Evolutionary conservation across 176 grass and related monocot species (phyloP).

Genomic region (Rhynchospora breviuscula): DNA sequence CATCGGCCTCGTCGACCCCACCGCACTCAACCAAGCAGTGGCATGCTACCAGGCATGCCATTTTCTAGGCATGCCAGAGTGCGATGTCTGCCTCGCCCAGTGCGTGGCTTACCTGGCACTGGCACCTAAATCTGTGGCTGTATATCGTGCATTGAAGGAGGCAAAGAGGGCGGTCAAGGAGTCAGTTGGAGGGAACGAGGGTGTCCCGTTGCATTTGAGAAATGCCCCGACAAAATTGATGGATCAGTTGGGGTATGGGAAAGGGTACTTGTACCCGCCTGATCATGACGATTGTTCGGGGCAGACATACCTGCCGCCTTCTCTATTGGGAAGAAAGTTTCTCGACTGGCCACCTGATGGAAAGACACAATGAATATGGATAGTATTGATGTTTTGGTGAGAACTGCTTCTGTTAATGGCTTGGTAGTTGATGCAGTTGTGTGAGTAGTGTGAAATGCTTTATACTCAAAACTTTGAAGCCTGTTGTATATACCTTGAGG

Average conservation of each 20-base stretch:
- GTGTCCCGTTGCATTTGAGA: constrained; percentile 46
- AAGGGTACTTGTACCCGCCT: constrained; percentile 46
- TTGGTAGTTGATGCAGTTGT: neutral
- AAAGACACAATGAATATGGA: neutral
- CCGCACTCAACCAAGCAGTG: constrained; percentile 36
- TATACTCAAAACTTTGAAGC: neutral
- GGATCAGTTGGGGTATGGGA: constrained; percentile 42
- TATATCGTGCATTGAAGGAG: constrained; percentile 29
- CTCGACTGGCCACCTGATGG: constrained; percentile 33
- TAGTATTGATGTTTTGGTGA: neutral
- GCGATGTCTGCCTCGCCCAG: constrained; percentile 43
- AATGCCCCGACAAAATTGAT: constrained; percentile 49
- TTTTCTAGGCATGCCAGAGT: constrained; percentile 47
- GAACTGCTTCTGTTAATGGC: no score
- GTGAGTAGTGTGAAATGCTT: neutral
- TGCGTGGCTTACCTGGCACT: constrained; percentile 38
- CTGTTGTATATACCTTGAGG: neutral
- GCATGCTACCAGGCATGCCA: constrained; percentile 47
- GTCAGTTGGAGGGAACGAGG: constrained; percentile 35
- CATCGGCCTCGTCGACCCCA: constrained; percentile 36
- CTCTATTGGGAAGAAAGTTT: constrained; percentile 36
- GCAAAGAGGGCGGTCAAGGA: constrained; percentile 36
- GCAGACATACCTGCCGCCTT: constrained; percentile 38
- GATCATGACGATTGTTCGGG: constrained; percentile 33
- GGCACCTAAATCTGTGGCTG: constrained; percentile 42